Evolutionary conservation across 2,329 filamentous ascomycete genomes (phyloP), one percentile per base, ranked within the genome.

Genomic region (Claviceps sp.): DNA sequence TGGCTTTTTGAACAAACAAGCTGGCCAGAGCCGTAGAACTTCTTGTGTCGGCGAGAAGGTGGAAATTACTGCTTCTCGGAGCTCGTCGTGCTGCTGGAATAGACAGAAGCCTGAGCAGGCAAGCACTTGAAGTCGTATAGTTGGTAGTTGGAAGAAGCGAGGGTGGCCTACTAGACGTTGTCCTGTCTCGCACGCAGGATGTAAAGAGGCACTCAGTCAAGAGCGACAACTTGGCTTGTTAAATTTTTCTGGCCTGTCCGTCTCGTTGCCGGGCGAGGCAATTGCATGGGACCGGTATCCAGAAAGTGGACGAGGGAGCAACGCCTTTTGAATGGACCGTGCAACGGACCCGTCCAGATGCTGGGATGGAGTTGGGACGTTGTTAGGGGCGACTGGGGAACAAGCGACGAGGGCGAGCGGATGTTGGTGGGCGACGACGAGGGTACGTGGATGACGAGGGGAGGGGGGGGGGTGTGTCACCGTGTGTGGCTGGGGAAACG

Each of bases 281-380:
- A 58, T 62, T 64, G 62, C 59, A 60, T 60, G 58, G 59, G 58
- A 60, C 58, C 59, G 56, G 53, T 57, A 56, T 54, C 56, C 56
- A 58, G 60, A 57, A 60, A 60, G 59, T 57, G 60, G 58, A 60
- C 58, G 65, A 60, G 66, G 66, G 65, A 66, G 57, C 62, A 62
- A 62, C 60, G 65, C 62, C 62, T 70, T 70, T 70, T 70, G 61
- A 70, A 70, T 69, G 65, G 57, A 59, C 56, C 58, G 61, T 58
- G 57, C 57, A 57, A 57, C 51, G 44, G 47, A 41, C 57, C 56
- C 56, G 54, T 57, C 59, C 59, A 57, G 58, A 48, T 50, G 55
- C 54, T 52, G 56, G 55, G 60, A 58, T 59, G 59, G 58, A 61
- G 60, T 58, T 58, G 55, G 54, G 55, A 63, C 58, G 62, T 64